Percentiles rank a stretch among this genome's conserved stretches.
phyloP scores from a whole-genome alignment of 331 rosid species.

The Rhamnella rubrinervis region DNA sequence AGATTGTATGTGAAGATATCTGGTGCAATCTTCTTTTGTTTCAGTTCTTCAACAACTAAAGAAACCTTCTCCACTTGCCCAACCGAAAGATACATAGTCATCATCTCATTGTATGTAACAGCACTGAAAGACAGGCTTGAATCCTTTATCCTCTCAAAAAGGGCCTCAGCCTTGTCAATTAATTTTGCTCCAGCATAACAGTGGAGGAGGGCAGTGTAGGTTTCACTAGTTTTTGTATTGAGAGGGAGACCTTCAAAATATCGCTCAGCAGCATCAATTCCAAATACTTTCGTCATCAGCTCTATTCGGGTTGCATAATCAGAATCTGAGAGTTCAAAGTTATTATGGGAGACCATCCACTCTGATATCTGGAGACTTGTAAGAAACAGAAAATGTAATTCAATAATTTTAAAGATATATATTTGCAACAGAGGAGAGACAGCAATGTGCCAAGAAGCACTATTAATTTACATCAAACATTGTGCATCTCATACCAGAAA shows the following conservation, averaged over 20 bases:
- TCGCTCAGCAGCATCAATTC: conserved; percentile 85
- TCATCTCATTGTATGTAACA: conserved; percentile 85
- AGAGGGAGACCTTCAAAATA: conserved; percentile 80
- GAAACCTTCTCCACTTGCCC: conserved; percentile 85
- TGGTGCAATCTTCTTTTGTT: conserved; percentile 50
- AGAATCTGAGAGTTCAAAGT: conserved; percentile 56
- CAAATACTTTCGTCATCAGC: conserved; percentile 87
- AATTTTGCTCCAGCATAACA: conserved; percentile 71
- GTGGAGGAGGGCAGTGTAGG: conserved; percentile 89
- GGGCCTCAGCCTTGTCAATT: conserved; percentile 76
- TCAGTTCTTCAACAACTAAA: conserved; percentile 68
- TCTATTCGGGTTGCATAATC: conserved; percentile 82
- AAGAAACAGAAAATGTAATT: conserved; percentile 8
- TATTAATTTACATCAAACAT: background rate
- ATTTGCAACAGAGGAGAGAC: background rate
- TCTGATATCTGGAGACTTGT: conserved; percentile 74
- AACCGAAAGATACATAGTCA: conserved; percentile 86
- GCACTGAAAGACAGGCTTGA: conserved; percentile 54
- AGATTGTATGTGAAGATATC: conserved; percentile 88
- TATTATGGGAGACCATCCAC: conserved; percentile 73
- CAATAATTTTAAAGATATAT: background rate
- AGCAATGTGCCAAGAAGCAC: background rate
- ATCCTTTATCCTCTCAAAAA: conserved; percentile 56
- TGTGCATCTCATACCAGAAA: background rate
- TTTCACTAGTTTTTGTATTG: conserved; percentile 62